Conservation (phyloP, 805 yeast genomes). For the Komagataella ulmi region DNA sequence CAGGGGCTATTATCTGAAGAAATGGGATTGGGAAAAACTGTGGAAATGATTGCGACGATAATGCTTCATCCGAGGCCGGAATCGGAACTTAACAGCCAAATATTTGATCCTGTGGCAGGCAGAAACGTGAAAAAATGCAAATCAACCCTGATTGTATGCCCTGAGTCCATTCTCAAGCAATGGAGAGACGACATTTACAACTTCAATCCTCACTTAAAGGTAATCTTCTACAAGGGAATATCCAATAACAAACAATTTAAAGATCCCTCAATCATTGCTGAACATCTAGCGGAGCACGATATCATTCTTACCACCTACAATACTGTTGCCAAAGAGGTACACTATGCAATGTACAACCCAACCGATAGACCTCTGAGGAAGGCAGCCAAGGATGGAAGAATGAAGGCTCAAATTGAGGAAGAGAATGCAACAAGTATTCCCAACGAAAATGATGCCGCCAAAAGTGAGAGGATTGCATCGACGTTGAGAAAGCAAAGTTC, state of each 20-base stretch:
- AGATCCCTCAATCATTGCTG: constrained; percentile 27
- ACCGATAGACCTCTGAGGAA: constrained; percentile 31
- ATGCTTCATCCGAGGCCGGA: constrained; percentile 43
- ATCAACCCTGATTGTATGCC: constrained; percentile 76
- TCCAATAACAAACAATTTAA: constrained; percentile 17
- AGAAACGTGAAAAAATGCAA: constrained; percentile 37
- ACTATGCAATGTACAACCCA: constrained; percentile 65
- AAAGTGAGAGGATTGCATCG: not conserved
- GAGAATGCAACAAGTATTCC: constrained; percentile 1
- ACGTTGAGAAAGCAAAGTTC: not conserved
- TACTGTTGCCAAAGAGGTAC: constrained; percentile 60
- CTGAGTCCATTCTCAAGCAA: constrained; percentile 70
- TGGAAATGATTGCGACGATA: constrained; percentile 63
- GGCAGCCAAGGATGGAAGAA: constrained; percentile 16
- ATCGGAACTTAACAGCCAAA: constrained; percentile 10
- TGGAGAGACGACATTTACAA: constrained; percentile 68
- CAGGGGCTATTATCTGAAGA: constrained; percentile 80
- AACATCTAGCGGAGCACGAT: constrained; percentile 49
- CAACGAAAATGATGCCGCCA: not conserved
- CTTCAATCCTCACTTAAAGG: constrained; percentile 45
- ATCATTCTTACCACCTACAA: constrained; percentile 71
- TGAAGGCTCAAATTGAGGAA: not conserved
- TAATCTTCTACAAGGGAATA: constrained; percentile 54
- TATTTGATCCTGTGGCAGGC: constrained; percentile 24
- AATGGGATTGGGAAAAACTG: constrained; percentile 95